Evolutionary conservation across 1,139 yeast genomes (phyloP), one percentile per base, ranked within the genome.

Genomic region (Geotrichum armillariae): DNA sequence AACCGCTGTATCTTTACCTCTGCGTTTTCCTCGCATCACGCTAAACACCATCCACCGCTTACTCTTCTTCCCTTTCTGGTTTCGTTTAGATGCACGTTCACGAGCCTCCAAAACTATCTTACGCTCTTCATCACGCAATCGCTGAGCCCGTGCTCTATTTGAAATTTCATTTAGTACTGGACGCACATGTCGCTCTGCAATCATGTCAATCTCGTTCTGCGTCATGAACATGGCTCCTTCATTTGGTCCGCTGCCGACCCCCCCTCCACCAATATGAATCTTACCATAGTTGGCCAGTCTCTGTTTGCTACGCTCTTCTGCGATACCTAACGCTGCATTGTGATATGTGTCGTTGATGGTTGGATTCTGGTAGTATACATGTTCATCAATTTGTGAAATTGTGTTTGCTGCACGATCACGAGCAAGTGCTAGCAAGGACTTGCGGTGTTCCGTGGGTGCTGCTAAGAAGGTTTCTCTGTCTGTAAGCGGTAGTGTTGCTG

Each of bases 241-340:
- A 8, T 5, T n/a, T 14, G 6, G 16, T n/a, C 16, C 34, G 16
- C 12, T 5, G 16, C 34, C 16, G 61, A 79, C 79, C 58, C 87
- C 76, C 2, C 98, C 98, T 58, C 96, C 96, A 55, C 99, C 98
- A 57, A 91, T 71, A 62, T 88, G 77, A 59, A 89, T 75, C 64
- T 83, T 76, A 47, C 88, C 88, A 43, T 62, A 66, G 56, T 66
- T 64, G 50, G 72, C 77, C 52, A 78, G 64, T 60, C 90, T 75
- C 60, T 78, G 81, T 52, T 77, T 77, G 53, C 78, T 70, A 58
- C 80, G 78, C 60, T 78, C 77, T 64, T 85, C 87, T 2, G 96
- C 97, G 58, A 85, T 70, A 40, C 74, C 50, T 3, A 47, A 38
- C 33, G 84, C 78, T 40, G 66, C 71, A 48, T 64, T 63, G 60